phyloP scores from a whole-genome alignment of 371 early-diverging fungal genomes.

The Actinomortierella wolfii region DNA sequence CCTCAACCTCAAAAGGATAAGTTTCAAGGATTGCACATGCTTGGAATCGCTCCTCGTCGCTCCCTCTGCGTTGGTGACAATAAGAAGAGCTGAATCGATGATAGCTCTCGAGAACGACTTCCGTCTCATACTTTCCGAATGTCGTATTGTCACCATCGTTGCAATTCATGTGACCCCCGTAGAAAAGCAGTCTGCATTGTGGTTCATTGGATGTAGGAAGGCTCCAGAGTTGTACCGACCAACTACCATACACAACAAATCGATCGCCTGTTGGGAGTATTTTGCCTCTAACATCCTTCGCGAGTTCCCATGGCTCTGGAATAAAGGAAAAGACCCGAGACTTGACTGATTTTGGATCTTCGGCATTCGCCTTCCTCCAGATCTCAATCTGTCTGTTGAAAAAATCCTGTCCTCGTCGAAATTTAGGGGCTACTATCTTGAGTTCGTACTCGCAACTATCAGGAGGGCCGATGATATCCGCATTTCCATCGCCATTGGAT shows the following conservation, averaged over 20 bases:
- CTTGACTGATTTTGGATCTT: no score
- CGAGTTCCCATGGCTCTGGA: conserved; percentile 45
- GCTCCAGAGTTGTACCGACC: conserved; percentile 41
- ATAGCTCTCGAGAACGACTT: conserved; percentile 9
- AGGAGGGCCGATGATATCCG: no score
- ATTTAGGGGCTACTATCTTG: no score
- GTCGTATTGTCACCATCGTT: conserved; percentile 23
- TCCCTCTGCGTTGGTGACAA: conserved; percentile 29
- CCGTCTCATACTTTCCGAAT: no score
- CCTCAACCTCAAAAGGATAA: no score
- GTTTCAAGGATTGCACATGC: no score
- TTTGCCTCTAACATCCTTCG: conserved; percentile 20
- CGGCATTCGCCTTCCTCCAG: no score
- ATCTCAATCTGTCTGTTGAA: no score
- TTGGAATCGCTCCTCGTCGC: conserved; percentile 11
- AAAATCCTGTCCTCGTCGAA: no score
- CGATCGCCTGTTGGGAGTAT: conserved; percentile 30
- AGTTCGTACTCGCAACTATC: no score
- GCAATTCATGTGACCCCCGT: conserved; percentile 18
- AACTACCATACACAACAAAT: conserved; percentile 29
- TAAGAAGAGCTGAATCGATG: conserved; percentile 16
- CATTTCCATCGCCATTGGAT: no score
- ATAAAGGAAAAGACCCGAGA: conserved; percentile 34
- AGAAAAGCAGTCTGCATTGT: conserved; percentile 35
- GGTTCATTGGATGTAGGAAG: conserved; percentile 24